Evolutionary conservation across 2,329 filamentous ascomycete genomes (phyloP).

Genomic region (Colletotrichum eremochloae): DNA sequence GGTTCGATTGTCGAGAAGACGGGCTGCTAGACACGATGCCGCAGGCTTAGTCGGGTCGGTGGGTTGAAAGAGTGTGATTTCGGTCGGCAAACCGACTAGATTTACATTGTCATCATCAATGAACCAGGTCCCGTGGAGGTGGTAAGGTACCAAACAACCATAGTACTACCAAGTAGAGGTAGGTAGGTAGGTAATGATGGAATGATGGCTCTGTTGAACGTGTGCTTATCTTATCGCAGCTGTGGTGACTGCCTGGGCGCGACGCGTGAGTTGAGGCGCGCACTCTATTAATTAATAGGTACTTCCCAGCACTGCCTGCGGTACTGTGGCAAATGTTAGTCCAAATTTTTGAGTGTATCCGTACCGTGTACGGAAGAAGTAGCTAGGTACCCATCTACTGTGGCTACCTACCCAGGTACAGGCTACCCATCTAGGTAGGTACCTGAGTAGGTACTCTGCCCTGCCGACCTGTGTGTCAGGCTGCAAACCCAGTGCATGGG

Average conservation of each 20-base stretch:
- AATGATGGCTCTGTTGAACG: background rate
- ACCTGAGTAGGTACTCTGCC: background rate
- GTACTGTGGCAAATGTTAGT: conserved; percentile 18
- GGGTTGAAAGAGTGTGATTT: background rate
- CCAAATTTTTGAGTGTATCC: background rate
- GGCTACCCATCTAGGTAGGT: background rate
- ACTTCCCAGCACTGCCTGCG: background rate
- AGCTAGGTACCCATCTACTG: too few relatives aligned
- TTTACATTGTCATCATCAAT: background rate
- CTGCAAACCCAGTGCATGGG: background rate
- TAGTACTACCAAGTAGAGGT: background rate
- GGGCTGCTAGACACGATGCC: background rate
- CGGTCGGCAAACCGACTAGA: background rate
- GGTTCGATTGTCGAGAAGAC: background rate
- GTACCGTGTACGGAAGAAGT: background rate
- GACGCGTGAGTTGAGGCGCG: conserved; percentile 33
- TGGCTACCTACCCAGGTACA: too few relatives aligned
- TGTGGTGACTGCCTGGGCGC: background rate
- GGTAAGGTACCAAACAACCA: background rate
- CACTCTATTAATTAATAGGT: background rate
- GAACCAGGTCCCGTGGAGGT: background rate
- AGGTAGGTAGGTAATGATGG: too few relatives aligned
- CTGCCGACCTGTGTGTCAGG: background rate
- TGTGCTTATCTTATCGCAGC: conserved; percentile 33
- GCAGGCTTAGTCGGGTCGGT: background rate